Evolutionary conservation across 2,329 filamentous ascomycete genomes (phyloP), one percentile per base, ranked within the genome.

Genomic region (Claviceps sp.): DNA sequence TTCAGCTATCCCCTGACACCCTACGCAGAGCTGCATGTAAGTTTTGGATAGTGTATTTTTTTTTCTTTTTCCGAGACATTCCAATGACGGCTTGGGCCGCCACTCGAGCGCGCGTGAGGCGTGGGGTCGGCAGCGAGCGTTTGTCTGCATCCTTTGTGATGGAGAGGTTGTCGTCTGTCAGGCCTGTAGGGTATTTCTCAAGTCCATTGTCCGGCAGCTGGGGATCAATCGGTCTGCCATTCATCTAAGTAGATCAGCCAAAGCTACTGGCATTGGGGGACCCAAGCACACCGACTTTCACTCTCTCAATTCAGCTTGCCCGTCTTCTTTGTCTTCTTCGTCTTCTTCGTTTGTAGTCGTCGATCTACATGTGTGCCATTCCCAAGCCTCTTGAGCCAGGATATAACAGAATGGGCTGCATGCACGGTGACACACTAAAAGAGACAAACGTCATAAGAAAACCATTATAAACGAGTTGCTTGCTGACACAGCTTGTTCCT

Each of bases 1-100:
- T 77, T 70, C 58, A 74, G 65, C 58, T 90, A 87, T 65, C 76
- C 79, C 51, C 72, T 93, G 65, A 74, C 79, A 60, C 78, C 83
- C 34, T 89, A 90, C 70, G 85, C 85, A 54, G 87, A 91, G 68
- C 75, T 94, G 59, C 78, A 84, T 70, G 88, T 91, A 77, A 79
- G 84, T 84, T 55, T 54, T 57, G 42, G 54, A 48, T 55, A 55
- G 48, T 54, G 47, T 49, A 47, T 56, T 55, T 54, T 52, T 54
- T 54, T 56, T 52, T 51, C 45, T 18, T 47, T 52, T 51, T 44
- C n/a, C 41, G 49, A 54, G 52, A 53, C 49, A 42, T 43, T n/a
- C 36, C 34, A 38, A 47, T 45, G 34, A 49, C 49, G 54, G 49
- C 48, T 40, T 48, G 50, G 49, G 43, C 50, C 16, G 18, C 42